These are phyloP conservation scores for Blastobotrys elegans DNA, from an alignment of 1,139 yeast genomes.

Conservation along the genomic window DNA sequence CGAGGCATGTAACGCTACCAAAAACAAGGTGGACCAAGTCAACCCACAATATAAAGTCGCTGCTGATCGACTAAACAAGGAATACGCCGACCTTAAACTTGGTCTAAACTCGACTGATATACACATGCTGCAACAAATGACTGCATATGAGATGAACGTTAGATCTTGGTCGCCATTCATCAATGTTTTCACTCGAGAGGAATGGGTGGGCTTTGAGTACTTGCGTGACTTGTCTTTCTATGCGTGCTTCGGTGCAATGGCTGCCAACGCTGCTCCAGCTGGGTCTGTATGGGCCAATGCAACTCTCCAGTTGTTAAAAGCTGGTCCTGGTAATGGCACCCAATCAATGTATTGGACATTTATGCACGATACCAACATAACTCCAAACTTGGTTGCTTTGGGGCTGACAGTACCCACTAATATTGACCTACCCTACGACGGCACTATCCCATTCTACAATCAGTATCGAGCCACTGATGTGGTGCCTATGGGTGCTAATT, in stretches of 20 bases:
- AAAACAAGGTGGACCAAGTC: constrained; percentile 1
- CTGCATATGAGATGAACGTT: constrained; percentile 52
- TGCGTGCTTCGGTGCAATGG: constrained; percentile 45
- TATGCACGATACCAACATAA: constrained; percentile 51
- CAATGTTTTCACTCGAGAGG: constrained; percentile 47
- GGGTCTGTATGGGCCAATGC: constrained; percentile 51
- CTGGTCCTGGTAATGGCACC: constrained; percentile 27
- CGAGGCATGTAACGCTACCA: constrained; percentile 22
- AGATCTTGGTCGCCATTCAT: constrained; percentile 47
- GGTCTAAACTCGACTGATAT: constrained; percentile 9
- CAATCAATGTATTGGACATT: constrained; percentile 36
- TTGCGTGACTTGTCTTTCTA: constrained; percentile 42
- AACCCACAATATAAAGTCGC: constrained; percentile 36
- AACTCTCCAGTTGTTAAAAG: constrained; percentile 41
- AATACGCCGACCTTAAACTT: constrained; percentile 4
- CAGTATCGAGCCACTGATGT: constrained; percentile 30
- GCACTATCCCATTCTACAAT: constrained; percentile 37
- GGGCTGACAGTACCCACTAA: constrained; percentile 36
- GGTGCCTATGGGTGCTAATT: constrained; percentile 51
- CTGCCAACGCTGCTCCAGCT: constrained; percentile 35
- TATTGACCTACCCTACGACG: constrained; percentile 9
- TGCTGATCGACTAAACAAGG: constrained; percentile 23
- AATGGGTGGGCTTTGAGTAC: constrained; percentile 44
- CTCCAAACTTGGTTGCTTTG: constrained; percentile 41
- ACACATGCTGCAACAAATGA: constrained; percentile 37